phyloP scores from a whole-genome alignment of 192 early-diverging fungal species.

The Coemansia umbellata region DNA sequence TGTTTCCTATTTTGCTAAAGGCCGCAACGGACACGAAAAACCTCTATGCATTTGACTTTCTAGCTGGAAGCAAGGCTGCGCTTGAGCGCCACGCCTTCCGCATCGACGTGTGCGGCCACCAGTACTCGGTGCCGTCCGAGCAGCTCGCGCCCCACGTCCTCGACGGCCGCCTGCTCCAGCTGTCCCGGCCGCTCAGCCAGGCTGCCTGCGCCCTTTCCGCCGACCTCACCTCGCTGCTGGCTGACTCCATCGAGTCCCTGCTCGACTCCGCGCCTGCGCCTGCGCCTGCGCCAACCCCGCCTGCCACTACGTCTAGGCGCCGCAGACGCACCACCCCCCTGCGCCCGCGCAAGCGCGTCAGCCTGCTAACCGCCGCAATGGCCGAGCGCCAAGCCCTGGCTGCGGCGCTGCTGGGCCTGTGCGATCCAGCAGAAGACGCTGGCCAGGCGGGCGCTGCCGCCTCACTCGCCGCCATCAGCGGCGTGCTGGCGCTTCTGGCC shows the following conservation, averaged over 20 bases:
- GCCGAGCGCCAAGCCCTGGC: conserved; percentile 15
- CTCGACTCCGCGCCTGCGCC: conserved; percentile 5
- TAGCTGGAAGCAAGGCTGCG: no score
- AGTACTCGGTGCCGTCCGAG: conserved; percentile 36
- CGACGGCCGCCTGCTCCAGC: conserved; percentile 14
- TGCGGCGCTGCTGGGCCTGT: conserved; percentile 7
- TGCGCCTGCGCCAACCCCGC: background rate
- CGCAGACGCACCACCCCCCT: background rate
- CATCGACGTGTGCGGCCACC: conserved; percentile 43
- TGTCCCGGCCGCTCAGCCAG: conserved; percentile 12
- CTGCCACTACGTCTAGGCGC: background rate
- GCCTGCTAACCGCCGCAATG: conserved; percentile 15
- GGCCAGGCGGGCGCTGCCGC: background rate
- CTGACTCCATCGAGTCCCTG: conserved; percentile 11
- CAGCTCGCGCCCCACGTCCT: conserved; percentile 9
- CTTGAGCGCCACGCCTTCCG: conserved; percentile 36
- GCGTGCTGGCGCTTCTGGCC: conserved; percentile 12
- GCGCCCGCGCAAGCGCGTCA: conserved; percentile 16
- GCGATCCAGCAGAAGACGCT: background rate
- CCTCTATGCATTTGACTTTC: no score
- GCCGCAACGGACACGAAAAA: no score
- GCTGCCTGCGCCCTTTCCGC: conserved; percentile 7
- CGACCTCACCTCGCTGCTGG: conserved; percentile 9
- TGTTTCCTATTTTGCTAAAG: no score
- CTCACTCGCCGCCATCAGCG: background rate